Evolutionary conservation across 192 early-diverging fungal genomes (phyloP).

Genomic region (Backusella tarrabulga): DNA sequence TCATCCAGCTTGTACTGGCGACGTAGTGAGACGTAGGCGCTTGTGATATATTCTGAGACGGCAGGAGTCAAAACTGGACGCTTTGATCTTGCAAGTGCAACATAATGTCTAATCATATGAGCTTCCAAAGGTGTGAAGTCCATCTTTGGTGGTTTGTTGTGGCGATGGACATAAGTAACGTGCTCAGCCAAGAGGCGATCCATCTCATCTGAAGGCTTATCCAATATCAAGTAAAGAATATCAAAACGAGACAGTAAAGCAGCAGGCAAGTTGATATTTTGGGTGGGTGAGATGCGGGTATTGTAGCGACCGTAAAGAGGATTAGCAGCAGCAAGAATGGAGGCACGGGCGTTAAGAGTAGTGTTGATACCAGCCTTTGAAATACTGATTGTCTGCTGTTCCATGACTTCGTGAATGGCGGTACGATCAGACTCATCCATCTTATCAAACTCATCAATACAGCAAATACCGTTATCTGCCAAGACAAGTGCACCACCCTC

Average conservation of each 20-base stretch:
- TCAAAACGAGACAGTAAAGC: slow-evolving; percentile 95
- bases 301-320: slow-evolving; percentile 97
- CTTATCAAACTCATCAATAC: slow-evolving; percentile 99
- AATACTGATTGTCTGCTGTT: slow-evolving; percentile 99
- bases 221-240: slow-evolving; percentile 88
- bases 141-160: slow-evolving; percentile 72
- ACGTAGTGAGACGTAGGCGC: slow-evolving; percentile 84
- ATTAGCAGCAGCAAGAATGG: slow-evolving; percentile 96
- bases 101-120: slow-evolving; percentile 85
- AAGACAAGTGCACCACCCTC: slow-evolving; percentile 97
- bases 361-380: slow-evolving; percentile 98
- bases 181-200: slow-evolving; percentile 89
- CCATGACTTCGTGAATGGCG: slow-evolving; percentile 99
- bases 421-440: slow-evolving; percentile 97
- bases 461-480: slow-evolving; percentile 97
- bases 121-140: slow-evolving; percentile 66
- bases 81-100: slow-evolving; percentile 76
- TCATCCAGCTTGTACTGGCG: slow-evolving; percentile 57
- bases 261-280: slow-evolving; percentile 97
- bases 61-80: slow-evolving; percentile 68
- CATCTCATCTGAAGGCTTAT: slow-evolving; percentile 80
- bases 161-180: slow-evolving; percentile 92
- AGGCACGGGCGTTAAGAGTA: slow-evolving; percentile 92
- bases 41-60: slow-evolving; percentile 85
- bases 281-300: slow-evolving; percentile 78